Evolutionary conservation across 2,329 filamentous ascomycete genomes (phyloP), one percentile per base, ranked within the genome.

Genomic region (Fusarium acutatum): DNA sequence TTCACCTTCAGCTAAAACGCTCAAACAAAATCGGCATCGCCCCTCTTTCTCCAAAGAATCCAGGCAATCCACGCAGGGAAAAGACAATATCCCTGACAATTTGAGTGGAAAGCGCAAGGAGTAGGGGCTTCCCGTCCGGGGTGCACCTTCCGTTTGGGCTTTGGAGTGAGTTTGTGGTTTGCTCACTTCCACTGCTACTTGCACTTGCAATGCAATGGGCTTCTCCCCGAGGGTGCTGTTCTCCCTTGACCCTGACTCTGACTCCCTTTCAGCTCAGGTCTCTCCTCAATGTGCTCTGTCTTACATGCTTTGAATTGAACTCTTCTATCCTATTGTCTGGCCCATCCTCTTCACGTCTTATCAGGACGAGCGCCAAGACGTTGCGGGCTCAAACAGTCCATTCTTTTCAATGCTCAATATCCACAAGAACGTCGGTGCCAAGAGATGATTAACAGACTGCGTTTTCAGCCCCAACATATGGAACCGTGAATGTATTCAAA

Each of bases 41-140:
- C 30, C 65, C 62, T 66, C 70, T 41, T 73, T 71, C 71, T 60
- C 67, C 59, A 73, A 72, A 57, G 67, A 69, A 66, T 58, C 24
- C 50, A 41, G 50, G 50, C 50, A 54, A 38, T 54, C 34, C 57
- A 57, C 40, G 28, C 60, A 72, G 38, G 43, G 54, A 62, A 60
- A 37, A 52, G 14, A 43, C 34, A 41, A 43, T 47, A 59, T 66
- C 69, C 59, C 43, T 72, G 70, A 49, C 43, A 34, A 30, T 32
- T 22, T 47, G 47, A 60, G 64, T 67, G 61, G 61, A 60, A 40
- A 54, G 35, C 15, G 46, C 52, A 67, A 46, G 65, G 63, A 68
- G 53, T 46, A 71, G 71, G 71, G 58, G 49, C 20, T 60, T 52
- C 30, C 58, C n/a, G 49, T 71, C 71, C 24, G 71, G 54, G 70